A percentile compares a stretch with the other conserved stretches of the same genome.
Conservation (phyloP, 2,329 filamentous ascomycete genomes). For the Didymella arachidicola region DNA sequence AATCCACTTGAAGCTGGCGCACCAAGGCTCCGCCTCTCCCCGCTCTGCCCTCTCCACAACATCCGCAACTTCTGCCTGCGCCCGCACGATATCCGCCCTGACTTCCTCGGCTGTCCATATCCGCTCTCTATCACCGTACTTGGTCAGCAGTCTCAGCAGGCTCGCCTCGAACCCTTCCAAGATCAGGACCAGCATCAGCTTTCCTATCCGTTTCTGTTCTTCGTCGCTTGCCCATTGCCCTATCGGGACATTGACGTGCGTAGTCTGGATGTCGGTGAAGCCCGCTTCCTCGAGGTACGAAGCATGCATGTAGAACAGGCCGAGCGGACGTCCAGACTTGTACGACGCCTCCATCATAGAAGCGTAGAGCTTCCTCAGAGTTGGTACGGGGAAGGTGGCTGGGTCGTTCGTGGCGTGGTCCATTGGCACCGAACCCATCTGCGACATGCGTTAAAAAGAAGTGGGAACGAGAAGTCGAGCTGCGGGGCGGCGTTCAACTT, state of each 20-base stretch:
- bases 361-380: constrained; percentile 39
- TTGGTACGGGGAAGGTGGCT: constrained; percentile 32
- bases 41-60: constrained; percentile 36
- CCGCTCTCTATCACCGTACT: constrained; percentile 36
- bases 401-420: constrained; percentile 11
- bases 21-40: constrained; percentile 43
- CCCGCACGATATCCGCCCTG: constrained; percentile 28
- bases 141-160: constrained; percentile 40
- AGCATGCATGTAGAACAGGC: constrained; percentile 54
- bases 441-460: neutral
- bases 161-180: constrained; percentile 46
- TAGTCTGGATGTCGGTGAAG: constrained; percentile 54
- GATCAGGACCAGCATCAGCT: constrained; percentile 44
- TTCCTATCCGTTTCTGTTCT: constrained; percentile 44
- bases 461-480: too few species aligned
- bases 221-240: constrained; percentile 45
- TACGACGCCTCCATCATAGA: constrained; percentile 50
- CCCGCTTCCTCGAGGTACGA: constrained; percentile 53
- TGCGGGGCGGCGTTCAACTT: neutral
- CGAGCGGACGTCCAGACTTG: constrained; percentile 52
- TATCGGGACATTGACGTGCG: constrained; percentile 50
- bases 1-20: constrained; percentile 49
- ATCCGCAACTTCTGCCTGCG: constrained; percentile 39
- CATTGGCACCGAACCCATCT: constrained; percentile 32
- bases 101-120: constrained; percentile 44